A percentile compares a stretch with the other conserved stretches of the same genome.
Evolutionary conservation across 371 early-diverging fungal genomes (phyloP).

Genomic region (Apophysomyces elegans): DNA sequence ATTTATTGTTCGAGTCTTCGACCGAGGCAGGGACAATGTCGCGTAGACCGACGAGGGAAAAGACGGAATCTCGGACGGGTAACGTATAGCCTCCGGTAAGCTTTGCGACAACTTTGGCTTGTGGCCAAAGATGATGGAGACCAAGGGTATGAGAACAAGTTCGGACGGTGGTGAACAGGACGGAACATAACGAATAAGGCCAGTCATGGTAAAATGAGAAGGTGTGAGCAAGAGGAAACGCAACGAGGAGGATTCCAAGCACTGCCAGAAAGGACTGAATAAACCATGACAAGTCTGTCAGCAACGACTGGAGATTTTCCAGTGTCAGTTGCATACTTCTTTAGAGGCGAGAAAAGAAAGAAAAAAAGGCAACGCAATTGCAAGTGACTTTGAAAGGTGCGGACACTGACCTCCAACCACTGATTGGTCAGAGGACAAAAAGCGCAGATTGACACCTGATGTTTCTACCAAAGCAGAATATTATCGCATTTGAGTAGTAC

Average conservation of each 20-base stretch:
- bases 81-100: constrained; percentile 6
- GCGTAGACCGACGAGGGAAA: constrained; percentile 5
- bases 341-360: not conserved
- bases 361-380: not conserved
- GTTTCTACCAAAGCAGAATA: no score
- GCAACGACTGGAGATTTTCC: constrained; percentile 25
- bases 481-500: no score
- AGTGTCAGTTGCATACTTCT: constrained; percentile 19
- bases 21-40: constrained; percentile 4
- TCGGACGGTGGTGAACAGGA: constrained; percentile 8
- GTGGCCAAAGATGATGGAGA: constrained; percentile 10
- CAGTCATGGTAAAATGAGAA: constrained; percentile 22
- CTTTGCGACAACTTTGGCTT: constrained; percentile 9
- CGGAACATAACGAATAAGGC: constrained; percentile 13
- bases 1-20: not conserved
- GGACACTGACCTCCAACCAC: no score
- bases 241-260: constrained; percentile 21
- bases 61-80: constrained; percentile 8
- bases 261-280: constrained; percentile 26
- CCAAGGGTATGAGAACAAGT: constrained; percentile 11
- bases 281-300: constrained; percentile 19
- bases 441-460: no score
- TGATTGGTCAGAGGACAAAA: no score
- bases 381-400: not conserved
- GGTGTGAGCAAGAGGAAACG: constrained; percentile 22